phyloP scores from a whole-genome alignment of 2,329 filamentous ascomycete species.

The Xylogone sp. region DNA sequence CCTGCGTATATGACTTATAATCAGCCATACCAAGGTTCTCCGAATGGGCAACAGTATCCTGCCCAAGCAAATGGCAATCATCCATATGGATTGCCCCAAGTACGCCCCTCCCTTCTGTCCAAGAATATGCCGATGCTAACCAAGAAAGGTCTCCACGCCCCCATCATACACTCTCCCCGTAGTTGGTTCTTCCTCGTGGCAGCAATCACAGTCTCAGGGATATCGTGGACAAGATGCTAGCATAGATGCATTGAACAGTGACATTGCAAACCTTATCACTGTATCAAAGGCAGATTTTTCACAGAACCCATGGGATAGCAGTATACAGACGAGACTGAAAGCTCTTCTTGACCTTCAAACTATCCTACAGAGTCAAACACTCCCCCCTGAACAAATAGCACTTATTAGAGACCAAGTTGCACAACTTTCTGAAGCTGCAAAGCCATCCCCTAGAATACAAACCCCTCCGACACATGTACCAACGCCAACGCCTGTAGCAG shows the following conservation, averaged over 20 bases:
- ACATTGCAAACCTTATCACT: slow-evolving; percentile 75
- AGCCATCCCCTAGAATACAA: slow-evolving; percentile 28
- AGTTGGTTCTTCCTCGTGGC: slow-evolving; percentile 30
- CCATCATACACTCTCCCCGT: slow-evolving; percentile 32
- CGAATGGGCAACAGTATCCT: slow-evolving; percentile 18
- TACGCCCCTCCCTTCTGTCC: slow-evolving; percentile 12
- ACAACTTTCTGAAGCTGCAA: slow-evolving; percentile 48
- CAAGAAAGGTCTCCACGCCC: slow-evolving; percentile 18
- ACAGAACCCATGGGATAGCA: slow-evolving; percentile 70
- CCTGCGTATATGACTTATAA: slow-evolving; percentile 18
- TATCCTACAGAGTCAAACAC: slow-evolving; percentile 71
- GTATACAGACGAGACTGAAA: slow-evolving; percentile 74
- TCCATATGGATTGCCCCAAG: slow-evolving; percentile 22
- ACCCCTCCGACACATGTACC: slow-evolving; percentile 26
- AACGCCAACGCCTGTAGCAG: slow-evolving; percentile 21
- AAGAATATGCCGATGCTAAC: slow-evolving; percentile 2
- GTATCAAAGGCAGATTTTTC: slow-evolving; percentile 71
- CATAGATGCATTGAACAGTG: slow-evolving; percentile 73
- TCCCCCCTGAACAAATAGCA: slow-evolving; percentile 78
- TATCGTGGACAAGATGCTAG: slow-evolving; percentile 45
- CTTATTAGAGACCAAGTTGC: slow-evolving; percentile 83
- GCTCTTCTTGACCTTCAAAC: slow-evolving; percentile 82
- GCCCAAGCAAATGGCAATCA: slow-evolving; percentile 9
- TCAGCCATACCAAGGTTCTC: slow-evolving; percentile 25
- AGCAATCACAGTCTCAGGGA: slow-evolving; percentile 23